Evolutionary conservation across 2,329 filamentous ascomycete genomes (phyloP).

Genomic region (Xylaria sp.): DNA sequence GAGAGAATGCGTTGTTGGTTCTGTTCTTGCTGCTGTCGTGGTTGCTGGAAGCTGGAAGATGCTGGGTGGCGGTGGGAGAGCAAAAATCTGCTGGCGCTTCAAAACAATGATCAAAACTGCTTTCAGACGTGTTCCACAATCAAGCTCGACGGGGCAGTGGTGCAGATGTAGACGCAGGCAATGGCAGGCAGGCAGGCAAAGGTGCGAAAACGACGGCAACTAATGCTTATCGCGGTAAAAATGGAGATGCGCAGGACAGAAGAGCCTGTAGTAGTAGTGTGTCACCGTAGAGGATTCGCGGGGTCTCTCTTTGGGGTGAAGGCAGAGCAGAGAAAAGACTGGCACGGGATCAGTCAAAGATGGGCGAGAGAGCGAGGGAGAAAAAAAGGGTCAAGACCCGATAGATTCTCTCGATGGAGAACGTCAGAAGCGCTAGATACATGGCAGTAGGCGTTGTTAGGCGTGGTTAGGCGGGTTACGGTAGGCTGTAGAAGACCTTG

Average conservation of each 20-base stretch:
- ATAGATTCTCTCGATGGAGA: constrained; percentile 41
- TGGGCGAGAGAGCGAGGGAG: constrained; percentile 30
- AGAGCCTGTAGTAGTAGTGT: constrained; percentile 36
- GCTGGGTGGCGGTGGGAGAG: constrained; percentile 28
- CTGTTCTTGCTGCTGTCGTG: neutral
- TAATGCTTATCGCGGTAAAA: constrained; percentile 43
- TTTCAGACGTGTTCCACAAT: constrained; percentile 37
- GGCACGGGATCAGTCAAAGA: constrained; percentile 30
- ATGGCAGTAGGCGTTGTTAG: constrained; percentile 15
- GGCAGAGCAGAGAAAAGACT: constrained; percentile 28
- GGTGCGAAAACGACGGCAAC: constrained; percentile 36
- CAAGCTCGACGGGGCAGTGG: constrained; percentile 30
- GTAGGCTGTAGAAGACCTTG: neutral
- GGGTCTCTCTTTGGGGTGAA: constrained; percentile 39
- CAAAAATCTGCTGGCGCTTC: constrained; percentile 32
- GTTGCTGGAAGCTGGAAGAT: neutral
- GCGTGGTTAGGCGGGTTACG: neutral
- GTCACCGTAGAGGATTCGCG: constrained; percentile 46
- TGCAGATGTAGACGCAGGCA: constrained; percentile 32
- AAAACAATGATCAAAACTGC: constrained; percentile 40
- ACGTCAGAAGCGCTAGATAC: constrained; percentile 40
- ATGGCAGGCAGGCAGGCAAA: constrained; percentile 12
- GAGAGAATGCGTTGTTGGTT: neutral
- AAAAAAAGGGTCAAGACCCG: constrained; percentile 45
- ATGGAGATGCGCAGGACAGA: constrained; percentile 38